Evolutionary conservation across 768 basidiomycete species (phyloP).

Genomic region (Infundibulicybe gibba): DNA sequence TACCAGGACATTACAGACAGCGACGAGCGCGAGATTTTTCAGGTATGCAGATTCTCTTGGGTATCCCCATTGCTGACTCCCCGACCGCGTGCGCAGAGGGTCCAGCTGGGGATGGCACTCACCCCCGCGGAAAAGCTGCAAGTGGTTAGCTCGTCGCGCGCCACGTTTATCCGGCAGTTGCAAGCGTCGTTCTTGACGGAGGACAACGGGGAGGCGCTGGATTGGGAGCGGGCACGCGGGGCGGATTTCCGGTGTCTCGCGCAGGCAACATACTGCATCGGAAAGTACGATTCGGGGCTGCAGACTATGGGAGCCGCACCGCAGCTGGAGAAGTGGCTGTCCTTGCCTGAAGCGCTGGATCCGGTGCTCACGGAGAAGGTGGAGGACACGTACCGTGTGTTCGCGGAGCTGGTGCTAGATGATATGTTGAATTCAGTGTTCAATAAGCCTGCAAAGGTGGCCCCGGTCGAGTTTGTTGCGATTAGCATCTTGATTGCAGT

Average conservation of each 20-base stretch:
- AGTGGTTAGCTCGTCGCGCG: slow-evolving; percentile 55
- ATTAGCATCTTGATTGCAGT: slow-evolving; percentile 50
- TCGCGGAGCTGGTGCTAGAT: slow-evolving; percentile 40
- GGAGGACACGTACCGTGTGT: slow-evolving; percentile 40
- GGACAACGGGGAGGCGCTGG: slow-evolving; percentile 18
- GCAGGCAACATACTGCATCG: slow-evolving; percentile 48
- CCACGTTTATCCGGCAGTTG: slow-evolving; percentile 56
- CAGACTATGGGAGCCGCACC: slow-evolving; percentile 23
- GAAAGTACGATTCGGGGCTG: slow-evolving; percentile 28
- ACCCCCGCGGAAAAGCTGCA: slow-evolving; percentile 75
- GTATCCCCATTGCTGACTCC: not conserved
- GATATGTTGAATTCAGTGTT: slow-evolving; percentile 30
- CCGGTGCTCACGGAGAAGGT: slow-evolving; percentile 27
- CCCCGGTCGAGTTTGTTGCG: slow-evolving; percentile 68
- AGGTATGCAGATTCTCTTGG: slow-evolving; percentile 36
- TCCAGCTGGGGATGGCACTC: slow-evolving; percentile 75
- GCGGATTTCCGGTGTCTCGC: slow-evolving; percentile 57
- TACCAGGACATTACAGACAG: slow-evolving; percentile 55
- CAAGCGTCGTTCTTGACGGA: slow-evolving; percentile 40
- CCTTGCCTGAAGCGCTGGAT: slow-evolving; percentile 23
- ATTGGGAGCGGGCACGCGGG: slow-evolving; percentile 49
- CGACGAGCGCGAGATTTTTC: slow-evolving; percentile 69
- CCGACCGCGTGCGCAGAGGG: slow-evolving; percentile 41
- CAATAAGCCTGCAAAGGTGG: slow-evolving; percentile 41
- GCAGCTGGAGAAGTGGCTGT: slow-evolving; percentile 51